Conservation (phyloP, 805 yeast species). For the Saturnispora bothae region DNA sequence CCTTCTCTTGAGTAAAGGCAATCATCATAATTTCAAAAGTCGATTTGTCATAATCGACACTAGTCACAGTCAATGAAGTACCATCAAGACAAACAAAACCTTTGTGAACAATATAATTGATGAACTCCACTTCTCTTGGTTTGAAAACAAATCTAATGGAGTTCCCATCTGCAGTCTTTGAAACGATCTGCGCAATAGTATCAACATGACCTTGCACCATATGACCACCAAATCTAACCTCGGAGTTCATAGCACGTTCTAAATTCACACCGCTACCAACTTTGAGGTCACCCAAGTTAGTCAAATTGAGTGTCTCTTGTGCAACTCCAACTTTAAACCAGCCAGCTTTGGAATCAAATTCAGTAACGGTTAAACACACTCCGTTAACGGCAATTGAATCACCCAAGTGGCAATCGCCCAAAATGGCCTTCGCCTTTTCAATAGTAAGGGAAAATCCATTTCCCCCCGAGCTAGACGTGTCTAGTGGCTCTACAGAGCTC, state of each 20-base stretch:
- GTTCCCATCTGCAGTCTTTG: conserved; percentile 52
- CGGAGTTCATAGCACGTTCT: conserved; percentile 79
- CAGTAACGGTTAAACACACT: conserved; percentile 85
- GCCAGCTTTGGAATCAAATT: conserved; percentile 40
- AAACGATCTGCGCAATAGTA: conserved; percentile 61
- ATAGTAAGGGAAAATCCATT: conserved; percentile 67
- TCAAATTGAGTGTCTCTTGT: conserved; percentile 80
- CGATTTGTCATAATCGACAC: conserved; percentile 47
- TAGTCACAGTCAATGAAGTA: conserved; percentile 78
- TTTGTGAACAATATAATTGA: conserved; percentile 79
- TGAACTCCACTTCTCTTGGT: conserved; percentile 50
- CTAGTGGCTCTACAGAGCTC: conserved; percentile 34
- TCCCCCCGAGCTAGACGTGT: conserved; percentile 47
- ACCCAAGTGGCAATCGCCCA: conserved; percentile 80
- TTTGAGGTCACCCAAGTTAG: conserved; percentile 57
- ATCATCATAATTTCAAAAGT: conserved; percentile 84
- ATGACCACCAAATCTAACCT: conserved; percentile 91
- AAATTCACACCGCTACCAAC: conserved; percentile 62
- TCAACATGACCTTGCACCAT: conserved; percentile 98
- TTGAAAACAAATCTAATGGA: conserved; percentile 68
- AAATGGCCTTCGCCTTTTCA: conserved; percentile 47
- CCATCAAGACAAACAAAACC: conserved; percentile 94
- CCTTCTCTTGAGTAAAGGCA: conserved; percentile 78
- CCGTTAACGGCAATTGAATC: conserved; percentile 92
- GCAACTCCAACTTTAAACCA: conserved; percentile 92